Evolutionary conservation across 495 filamentous ascomycete species (phyloP).

Genomic region (Podospora anserina): DNA sequence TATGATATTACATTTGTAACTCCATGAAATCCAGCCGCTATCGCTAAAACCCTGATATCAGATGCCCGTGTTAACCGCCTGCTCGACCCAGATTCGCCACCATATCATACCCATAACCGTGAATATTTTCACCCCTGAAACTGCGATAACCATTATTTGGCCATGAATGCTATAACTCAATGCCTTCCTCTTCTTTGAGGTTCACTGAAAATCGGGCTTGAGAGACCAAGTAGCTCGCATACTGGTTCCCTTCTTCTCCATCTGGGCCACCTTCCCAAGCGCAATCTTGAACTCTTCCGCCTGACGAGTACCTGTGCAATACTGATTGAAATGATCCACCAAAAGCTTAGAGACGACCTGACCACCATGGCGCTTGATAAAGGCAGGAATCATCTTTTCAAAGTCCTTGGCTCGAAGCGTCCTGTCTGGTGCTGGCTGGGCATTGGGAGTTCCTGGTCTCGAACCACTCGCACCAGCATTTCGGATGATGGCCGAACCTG

Average conservation of each 20-base stretch:
- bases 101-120: not conserved
- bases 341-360: slow-evolving; percentile 69
- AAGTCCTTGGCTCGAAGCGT: slow-evolving; percentile 54
- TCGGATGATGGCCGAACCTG: slow-evolving; percentile 56
- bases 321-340: slow-evolving; percentile 68
- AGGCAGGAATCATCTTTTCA: slow-evolving; percentile 69
- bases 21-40: not conserved
- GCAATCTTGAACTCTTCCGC: slow-evolving; percentile 48
- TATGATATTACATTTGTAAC: not conserved
- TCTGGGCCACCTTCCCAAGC: slow-evolving; percentile 48
- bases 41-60: not conserved
- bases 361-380: slow-evolving; percentile 67
- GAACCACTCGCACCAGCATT: slow-evolving; percentile 50
- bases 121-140: not conserved
- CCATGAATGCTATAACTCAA: not conserved
- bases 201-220: slow-evolving; percentile 27
- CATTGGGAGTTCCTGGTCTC: slow-evolving; percentile 30
- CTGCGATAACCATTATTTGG: not conserved
- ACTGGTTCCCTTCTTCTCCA: slow-evolving; percentile 40
- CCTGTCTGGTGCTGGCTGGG: slow-evolving; percentile 14
- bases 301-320: slow-evolving; percentile 43
- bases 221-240: slow-evolving; percentile 46
- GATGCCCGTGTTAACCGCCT: not conserved
- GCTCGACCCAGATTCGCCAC: not conserved
- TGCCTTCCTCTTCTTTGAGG: not conserved